A percentile compares a stretch with the other conserved stretches of the same genome.
phyloP scores from a whole-genome alignment of 1,284 basidiomycete species.

The Irpex lacteus region DNA sequence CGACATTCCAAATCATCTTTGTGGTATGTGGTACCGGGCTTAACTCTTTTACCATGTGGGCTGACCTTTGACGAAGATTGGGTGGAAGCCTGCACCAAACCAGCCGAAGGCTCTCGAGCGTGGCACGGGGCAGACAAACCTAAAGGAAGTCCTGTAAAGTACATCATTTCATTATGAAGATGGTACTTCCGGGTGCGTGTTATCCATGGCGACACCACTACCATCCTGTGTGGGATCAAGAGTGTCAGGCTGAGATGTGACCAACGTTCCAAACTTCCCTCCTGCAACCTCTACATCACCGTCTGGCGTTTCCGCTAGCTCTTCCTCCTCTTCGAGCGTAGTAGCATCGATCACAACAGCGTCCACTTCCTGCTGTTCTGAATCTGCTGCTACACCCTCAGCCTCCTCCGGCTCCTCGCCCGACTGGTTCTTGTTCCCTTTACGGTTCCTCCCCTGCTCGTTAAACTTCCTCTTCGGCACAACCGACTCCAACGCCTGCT shows the following conservation, averaged over 20 bases:
- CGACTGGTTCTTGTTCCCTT: conserved; percentile 16
- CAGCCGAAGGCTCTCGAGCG: conserved; percentile 86
- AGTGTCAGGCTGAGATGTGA: neutral
- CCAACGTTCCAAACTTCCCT: neutral
- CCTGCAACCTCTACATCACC: conserved; percentile 1
- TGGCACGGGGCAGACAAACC: conserved; percentile 78
- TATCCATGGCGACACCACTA: conserved; percentile 6
- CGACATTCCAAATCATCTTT: conserved; percentile 96
- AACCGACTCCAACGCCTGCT: conserved; percentile 77
- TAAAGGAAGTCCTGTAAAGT: conserved; percentile 76
- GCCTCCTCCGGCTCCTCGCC: neutral
- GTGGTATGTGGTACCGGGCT: conserved; percentile 57
- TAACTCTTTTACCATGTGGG: neutral
- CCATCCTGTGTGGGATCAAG: neutral
- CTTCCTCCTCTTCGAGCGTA: conserved; percentile 18
- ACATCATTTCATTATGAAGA: neutral
- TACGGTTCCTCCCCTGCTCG: conserved; percentile 27
- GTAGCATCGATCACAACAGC: conserved; percentile 19
- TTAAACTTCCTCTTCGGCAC: conserved; percentile 90
- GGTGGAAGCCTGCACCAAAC: conserved; percentile 91
- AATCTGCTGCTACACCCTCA: neutral
- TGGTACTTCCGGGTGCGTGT: conserved; percentile 10
- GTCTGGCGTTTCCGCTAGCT: neutral
- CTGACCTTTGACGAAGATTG: conserved; percentile 61
- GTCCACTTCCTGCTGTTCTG: conserved; percentile 18